A percentile compares a stretch with the other conserved stretches of the same genome.
Conservation (phyloP, 2,329 filamentous ascomycete genomes). For the Nemania sp. region DNA sequence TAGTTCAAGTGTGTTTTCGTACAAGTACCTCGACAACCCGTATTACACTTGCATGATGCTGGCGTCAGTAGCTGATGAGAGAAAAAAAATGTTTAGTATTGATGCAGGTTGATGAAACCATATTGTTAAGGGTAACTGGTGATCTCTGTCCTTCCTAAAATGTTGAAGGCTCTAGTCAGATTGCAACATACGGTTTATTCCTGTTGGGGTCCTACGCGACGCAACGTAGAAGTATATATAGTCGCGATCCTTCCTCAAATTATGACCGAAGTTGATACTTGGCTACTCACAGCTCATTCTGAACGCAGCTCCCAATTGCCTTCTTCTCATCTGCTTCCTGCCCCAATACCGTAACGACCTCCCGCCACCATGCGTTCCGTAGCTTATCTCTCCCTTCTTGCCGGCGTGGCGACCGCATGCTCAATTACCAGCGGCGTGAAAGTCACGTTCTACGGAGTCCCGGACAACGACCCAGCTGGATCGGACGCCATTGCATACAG, state of each 20-base stretch:
- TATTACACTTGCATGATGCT: constrained; percentile 11
- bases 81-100: background rate
- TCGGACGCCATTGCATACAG: constrained; percentile 51
- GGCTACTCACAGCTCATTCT: background rate
- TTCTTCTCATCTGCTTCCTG: too few species aligned
- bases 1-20: background rate
- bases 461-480: constrained; percentile 56
- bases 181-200: constrained; percentile 30
- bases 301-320: background rate
- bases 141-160: constrained; percentile 35
- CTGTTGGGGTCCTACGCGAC: background rate
- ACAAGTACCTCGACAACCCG: background rate
- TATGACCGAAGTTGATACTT: background rate
- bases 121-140: constrained; percentile 3
- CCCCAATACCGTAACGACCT: background rate
- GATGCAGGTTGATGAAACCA: constrained; percentile 10
- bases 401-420: constrained; percentile 40
- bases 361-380: constrained; percentile 26
- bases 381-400: constrained; percentile 27
- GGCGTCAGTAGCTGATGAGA: constrained; percentile 8
- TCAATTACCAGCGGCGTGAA: constrained; percentile 45
- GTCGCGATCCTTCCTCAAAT: background rate
- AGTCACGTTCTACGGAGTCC: constrained; percentile 57
- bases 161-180: constrained; percentile 13
- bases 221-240: constrained; percentile 8